A percentile compares a stretch with the other conserved stretches of the same genome.
Evolutionary conservation across 306 rosid genomes (phyloP).

Genomic region (Corylus americana): DNA sequence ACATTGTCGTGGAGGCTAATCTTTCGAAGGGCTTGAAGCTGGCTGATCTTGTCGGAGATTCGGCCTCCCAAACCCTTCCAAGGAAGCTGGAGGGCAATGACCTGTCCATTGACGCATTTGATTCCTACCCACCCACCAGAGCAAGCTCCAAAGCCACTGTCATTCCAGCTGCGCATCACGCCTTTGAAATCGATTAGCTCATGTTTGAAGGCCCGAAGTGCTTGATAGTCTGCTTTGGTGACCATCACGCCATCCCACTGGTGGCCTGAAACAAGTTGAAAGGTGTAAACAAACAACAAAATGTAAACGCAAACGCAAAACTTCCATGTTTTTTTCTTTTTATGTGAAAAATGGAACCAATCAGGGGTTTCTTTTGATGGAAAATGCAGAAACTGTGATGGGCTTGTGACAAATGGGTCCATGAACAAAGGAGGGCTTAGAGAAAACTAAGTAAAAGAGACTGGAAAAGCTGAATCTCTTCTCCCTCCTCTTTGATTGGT

Average conservation of each 20-base stretch:
- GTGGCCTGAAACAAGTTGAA: conserved; percentile 43
- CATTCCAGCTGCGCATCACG: conserved; percentile 79
- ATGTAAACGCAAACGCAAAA: conserved; percentile 21
- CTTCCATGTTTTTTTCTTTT: conserved; percentile 12
- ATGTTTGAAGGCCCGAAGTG: conserved; percentile 64
- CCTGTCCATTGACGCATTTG: conserved; percentile 86
- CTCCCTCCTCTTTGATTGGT: neutral
- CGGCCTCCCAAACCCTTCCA: conserved; percentile 85
- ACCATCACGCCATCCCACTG: conserved; percentile 66
- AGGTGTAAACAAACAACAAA: conserved; percentile 27
- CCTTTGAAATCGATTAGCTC: conserved; percentile 68
- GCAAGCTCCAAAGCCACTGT: conserved; percentile 73
- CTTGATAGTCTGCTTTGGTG: conserved; percentile 56
- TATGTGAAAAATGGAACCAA: conserved; percentile 5
- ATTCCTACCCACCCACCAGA: conserved; percentile 92
- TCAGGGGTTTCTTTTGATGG: neutral
- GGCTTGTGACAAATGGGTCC: conserved; percentile 37
- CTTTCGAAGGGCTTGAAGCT: conserved; percentile 73
- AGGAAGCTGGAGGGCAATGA: conserved; percentile 89
- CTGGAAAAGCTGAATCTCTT: neutral
- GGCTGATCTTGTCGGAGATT: conserved; percentile 75
- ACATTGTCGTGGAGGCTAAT: conserved; percentile 78
- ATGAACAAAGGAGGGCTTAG: conserved; percentile 32
- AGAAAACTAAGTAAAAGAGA: neutral
- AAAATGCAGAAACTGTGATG: conserved; percentile 30